Base-by-base conservation (phyloP, 1,284 basidiomycete genomes). In the Volvariella volvacea region DNA sequence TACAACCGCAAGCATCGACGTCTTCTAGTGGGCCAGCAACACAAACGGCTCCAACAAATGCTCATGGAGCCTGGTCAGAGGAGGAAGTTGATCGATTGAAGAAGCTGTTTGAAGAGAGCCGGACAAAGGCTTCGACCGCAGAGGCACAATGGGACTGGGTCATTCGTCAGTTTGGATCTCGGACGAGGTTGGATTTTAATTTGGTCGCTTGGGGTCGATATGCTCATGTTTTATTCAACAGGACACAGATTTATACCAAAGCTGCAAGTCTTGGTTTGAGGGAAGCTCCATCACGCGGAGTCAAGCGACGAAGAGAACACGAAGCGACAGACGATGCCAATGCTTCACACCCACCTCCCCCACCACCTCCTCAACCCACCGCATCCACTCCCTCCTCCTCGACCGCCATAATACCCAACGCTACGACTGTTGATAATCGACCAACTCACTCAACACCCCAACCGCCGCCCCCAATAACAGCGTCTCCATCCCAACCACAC, bases 91-190 rank as follows among this genome's bases (percentile, higher is more conserved):
- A 84, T 48, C 70, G 74, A 36, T 56, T 88, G 48, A 81, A 71
- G 60, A 74, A 70, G 42, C 56, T 88, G 20, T 76, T 80, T 0
- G 86, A 87, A 50, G 76, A 84, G 45, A 80, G 79, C 54, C 71
- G 69, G 50, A 62, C 65, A 30, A 60, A 60, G 37, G 65, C 64
- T 4, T 44, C 49, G 45, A 63, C 43, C 54, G 78, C 80, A 7
- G 80, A 86, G 52, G 78, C 81, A 38, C 80, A 84, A 42, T 88
- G 85, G 87, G 84, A 88, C 58, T 77, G 78, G 66, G 73, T 88
- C 12, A 76, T 82, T 36, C 68, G 68, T 39, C 73, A 82, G 52
- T 88, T 83, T 78, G 86, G 85, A 3, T 75, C 74, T 37, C 70
- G 86, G 43, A 79, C 86, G 44, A 78, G 81, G 85, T 83, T 49